Evolutionary conservation across 2,329 filamentous ascomycete genomes (phyloP).

Genomic region (Pseudohalonectria lignicola): DNA sequence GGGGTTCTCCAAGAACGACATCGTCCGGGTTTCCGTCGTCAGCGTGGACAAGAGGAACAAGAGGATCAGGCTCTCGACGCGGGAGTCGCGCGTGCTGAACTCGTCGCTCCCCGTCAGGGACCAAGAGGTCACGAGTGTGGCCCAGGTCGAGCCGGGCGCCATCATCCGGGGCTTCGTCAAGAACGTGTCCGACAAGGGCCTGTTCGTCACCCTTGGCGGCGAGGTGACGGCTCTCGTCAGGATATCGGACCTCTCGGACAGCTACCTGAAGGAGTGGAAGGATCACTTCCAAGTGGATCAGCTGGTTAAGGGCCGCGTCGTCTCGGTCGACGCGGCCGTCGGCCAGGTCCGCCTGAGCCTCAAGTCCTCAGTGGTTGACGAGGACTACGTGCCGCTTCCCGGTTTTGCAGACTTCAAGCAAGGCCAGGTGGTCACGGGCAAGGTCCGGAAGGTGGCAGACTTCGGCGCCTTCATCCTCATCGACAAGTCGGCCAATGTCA

Average conservation of each 20-base stretch:
- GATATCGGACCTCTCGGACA: conserved; percentile 80
- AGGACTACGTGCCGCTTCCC: conserved; percentile 63
- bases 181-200: conserved; percentile 76
- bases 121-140: conserved; percentile 58
- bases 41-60: conserved; percentile 77
- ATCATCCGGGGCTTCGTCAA: conserved; percentile 86
- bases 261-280: conserved; percentile 93
- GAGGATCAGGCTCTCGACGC: conserved; percentile 66
- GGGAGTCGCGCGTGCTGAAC: conserved; percentile 81
- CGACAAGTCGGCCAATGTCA: conserved; percentile 78
- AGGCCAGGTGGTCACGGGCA: conserved; percentile 79
- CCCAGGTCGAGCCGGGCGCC: conserved; percentile 66
- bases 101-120: conserved; percentile 75
- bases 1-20: conserved; percentile 70
- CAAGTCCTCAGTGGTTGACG: conserved; percentile 74
- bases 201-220: conserved; percentile 78
- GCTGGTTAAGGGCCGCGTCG: conserved; percentile 78
- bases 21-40: conserved; percentile 78
- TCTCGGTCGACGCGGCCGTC: conserved; percentile 54
- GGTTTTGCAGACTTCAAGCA: conserved; percentile 66
- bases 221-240: conserved; percentile 74
- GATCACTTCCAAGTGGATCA: conserved; percentile 78
- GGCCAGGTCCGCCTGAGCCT: conserved; percentile 76
- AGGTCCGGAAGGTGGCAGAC: conserved; percentile 85
- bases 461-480: conserved; percentile 92